Evolutionary conservation across 108 stramenopile genomes (phyloP), one percentile per base, ranked within the genome.

Genomic region (Ochromonas danica): DNA sequence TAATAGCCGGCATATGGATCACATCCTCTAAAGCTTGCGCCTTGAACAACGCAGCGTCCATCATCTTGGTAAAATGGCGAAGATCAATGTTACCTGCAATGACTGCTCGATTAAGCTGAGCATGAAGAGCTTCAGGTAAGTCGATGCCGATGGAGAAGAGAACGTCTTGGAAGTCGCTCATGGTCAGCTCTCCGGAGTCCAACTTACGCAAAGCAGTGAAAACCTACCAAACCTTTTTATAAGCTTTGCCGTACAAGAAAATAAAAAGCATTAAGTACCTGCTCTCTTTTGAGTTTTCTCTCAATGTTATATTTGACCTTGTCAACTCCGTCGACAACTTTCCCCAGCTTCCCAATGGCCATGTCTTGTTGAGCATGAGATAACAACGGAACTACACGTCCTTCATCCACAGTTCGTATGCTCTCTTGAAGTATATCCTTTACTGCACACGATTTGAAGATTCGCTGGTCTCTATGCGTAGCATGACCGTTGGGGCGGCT

Each of bases 61-160:
- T 6, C 40, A 35, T 6, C 17, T 42, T 33, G 31, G 25, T 25
- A 36, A 67, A 33, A 10, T 36, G 17, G 25, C 63, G 17, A 22
- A 22, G 6, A 36, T 67, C 63, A 28, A 67, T 67, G 14, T 33
- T 10, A 75, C 45, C 72, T 35, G 72, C 25, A 33, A 10, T 10
- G 72, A 75, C 40, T 36, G 36, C 40, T 14, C 40, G 14, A 35
- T 22, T 27, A 75, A 60, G 3, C 10, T 6, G 14, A 6, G 6
- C 40, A 10, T 35, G 6, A 6, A 75, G 27, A 27, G 17, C 6
- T 36, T 75, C 72, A 10, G 72, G 72, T 36, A 75, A 41, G 17
- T 75, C 72, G 40, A 75, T 42, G 27, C 72, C 72, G 14, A 75
- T 75, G 10, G 72, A 57, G 31, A 75, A 75, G 14, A 27, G 22